phyloP scores from a whole-genome alignment of 1,284 basidiomycete genomes.

The Schizophyllum amplum region DNA sequence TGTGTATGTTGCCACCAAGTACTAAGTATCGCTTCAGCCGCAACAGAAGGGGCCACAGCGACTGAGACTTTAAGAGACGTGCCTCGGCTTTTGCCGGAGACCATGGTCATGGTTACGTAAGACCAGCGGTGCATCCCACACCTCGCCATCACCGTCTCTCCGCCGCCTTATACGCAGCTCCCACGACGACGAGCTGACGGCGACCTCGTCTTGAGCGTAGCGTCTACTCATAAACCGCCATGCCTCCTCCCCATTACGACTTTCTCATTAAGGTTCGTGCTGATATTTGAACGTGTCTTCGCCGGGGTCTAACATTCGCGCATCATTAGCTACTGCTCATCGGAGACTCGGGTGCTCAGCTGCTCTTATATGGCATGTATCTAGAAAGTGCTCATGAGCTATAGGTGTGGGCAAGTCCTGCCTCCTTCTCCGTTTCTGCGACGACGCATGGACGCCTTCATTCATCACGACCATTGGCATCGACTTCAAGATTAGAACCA shows the following conservation, averaged over 20 bases:
- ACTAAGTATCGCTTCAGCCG: too few relatives aligned
- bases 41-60: too few relatives aligned
- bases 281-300: conserved; percentile 3
- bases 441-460: conserved; percentile 99
- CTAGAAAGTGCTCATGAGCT: conserved; percentile 1
- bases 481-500: conserved; percentile 95
- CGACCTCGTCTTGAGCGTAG: not conserved
- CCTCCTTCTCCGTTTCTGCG: conserved; percentile 96
- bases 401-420: conserved; percentile 98
- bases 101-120: not conserved
- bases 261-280: conserved; percentile 81
- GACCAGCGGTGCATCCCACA: not conserved
- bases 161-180: not conserved
- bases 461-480: conserved; percentile 99
- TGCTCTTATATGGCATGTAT: conserved; percentile 2
- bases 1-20: not conserved
- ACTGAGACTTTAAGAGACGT: not conserved
- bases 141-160: not conserved
- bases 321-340: conserved; percentile 80
- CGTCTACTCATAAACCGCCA: conserved; percentile 20
- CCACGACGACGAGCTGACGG: not conserved
- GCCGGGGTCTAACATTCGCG: not conserved
- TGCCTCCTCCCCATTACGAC: conserved; percentile 86
- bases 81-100: not conserved
- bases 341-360: conserved; percentile 79